Base-by-base conservation (phyloP, 2,329 filamentous ascomycete species). In the Pseudogymnoascus sp. region DNA sequence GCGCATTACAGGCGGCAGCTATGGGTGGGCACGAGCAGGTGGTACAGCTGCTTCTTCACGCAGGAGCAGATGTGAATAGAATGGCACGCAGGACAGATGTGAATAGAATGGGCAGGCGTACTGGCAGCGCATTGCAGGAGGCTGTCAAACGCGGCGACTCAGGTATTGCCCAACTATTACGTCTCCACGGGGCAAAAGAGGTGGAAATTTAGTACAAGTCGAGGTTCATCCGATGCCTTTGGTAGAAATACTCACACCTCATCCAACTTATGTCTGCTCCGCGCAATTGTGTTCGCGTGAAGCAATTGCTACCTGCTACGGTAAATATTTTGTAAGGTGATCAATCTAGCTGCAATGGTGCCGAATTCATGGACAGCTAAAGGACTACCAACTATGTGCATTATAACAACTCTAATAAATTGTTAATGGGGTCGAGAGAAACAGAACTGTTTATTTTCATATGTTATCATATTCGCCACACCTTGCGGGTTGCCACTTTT, bases 61-160 rank as follows among this genome's bases (percentile, higher is more conserved):
- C 45, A 19, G 65, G 64, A 22, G 67, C 66, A 30, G 60, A 68
- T 41, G 62, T 71, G 12, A 68, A 68, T 39, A 64, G n/a, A n/a
- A n/a, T n/a, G n/a, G n/a, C n/a, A n/a, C n/a, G n/a, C n/a, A n/a
- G n/a, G n/a, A n/a, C n/a, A n/a, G 61, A 68, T 41, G 62, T 71
- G 14, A 68, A 69, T 42, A 63, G 61, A 3, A 33, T 52, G 9
- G 61, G 41, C 16, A 60, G 62, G 4, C 1, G 3, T 45, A 62
- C 0, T 19, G 33, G 28, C 19, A 55, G 55, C 16, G 28, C 58
- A 42, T 33, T 64, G 7, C 38, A 62, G 36, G 35, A 4, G 38
- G 60, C 62, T 42, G 38, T 23, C 33, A 5, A 23, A 11, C 16
- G n/a, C 2, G 12, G 35, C 5, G 22, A 63, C 19, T 38, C 16